Evolutionary conservation across 345 rosid species (phyloP).

Genomic region (Turnera subulata): DNA sequence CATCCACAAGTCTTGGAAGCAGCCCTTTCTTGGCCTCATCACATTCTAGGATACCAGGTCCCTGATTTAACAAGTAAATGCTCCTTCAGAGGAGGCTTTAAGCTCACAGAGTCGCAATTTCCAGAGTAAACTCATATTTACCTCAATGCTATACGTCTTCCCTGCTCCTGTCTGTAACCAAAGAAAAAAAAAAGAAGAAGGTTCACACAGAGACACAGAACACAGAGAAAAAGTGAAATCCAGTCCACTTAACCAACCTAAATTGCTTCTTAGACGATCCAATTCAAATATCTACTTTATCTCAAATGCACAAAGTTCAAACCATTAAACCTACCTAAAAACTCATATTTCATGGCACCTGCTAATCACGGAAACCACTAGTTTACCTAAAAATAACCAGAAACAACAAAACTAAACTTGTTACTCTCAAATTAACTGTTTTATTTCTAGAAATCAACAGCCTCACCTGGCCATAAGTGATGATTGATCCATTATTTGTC

Average conservation of each 20-base stretch:
- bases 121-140: slow-evolving; percentile 14
- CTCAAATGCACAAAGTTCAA: too few relatives aligned
- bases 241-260: too few relatives aligned
- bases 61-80: slow-evolving; percentile 38
- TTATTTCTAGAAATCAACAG: background rate
- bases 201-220: background rate
- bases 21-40: slow-evolving; percentile 66
- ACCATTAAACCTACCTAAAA: too few relatives aligned
- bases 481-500: slow-evolving; percentile 64
- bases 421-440: background rate
- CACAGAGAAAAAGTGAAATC: background rate
- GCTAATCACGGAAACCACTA: background rate
- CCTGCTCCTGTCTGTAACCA: slow-evolving; percentile 85
- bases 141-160: slow-evolving; percentile 92
- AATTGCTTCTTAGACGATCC: too few relatives aligned
- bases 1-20: slow-evolving; percentile 67
- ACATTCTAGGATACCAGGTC: slow-evolving; percentile 46
- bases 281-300: too few relatives aligned
- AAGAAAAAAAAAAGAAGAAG: too few relatives aligned
- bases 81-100: slow-evolving; percentile 3
- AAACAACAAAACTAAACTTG: too few relatives aligned
- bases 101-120: background rate
- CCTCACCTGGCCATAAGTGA: slow-evolving; percentile 82
- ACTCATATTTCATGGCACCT: too few relatives aligned
- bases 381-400: background rate